phyloP scores from a whole-genome alignment of 2,329 filamentous ascomycete species.

The Apiospora pterosperma region DNA sequence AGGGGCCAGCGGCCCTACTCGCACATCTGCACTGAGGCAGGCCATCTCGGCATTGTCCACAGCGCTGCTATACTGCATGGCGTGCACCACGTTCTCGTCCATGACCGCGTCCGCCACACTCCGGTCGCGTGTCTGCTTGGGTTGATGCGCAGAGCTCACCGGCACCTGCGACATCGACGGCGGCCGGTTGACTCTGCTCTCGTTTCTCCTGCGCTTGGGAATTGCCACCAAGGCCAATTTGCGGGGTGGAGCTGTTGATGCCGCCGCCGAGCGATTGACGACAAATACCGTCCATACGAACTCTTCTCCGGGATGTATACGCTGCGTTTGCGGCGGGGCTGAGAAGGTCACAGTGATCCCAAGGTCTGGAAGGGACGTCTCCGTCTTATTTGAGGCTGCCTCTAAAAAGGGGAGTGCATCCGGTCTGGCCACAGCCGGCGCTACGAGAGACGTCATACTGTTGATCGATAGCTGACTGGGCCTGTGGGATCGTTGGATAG shows the following conservation, averaged over 20 bases:
- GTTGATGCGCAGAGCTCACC: constrained; percentile 12
- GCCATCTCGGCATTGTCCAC: constrained; percentile 65
- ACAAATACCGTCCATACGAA: constrained; percentile 75
- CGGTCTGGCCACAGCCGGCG: constrained; percentile 55
- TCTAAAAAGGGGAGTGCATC: constrained; percentile 59
- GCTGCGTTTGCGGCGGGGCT: constrained; percentile 47
- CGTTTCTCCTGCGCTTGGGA: constrained; percentile 59
- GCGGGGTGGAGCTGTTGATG: constrained; percentile 40
- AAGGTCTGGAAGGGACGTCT: constrained; percentile 53
- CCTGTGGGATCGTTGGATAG: constrained; percentile 59
- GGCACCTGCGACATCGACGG: constrained; percentile 48
- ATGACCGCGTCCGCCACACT: constrained; percentile 62
- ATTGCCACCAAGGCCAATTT: constrained; percentile 69
- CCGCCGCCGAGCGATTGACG: constrained; percentile 60
- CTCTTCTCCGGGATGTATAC: constrained; percentile 58
- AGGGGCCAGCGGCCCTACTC: constrained; percentile 69
- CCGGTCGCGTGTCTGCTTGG: constrained; percentile 20
- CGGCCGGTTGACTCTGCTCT: constrained; percentile 49
- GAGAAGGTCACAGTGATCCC: constrained; percentile 75
- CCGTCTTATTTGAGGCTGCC: constrained; percentile 43
- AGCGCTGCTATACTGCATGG: constrained; percentile 63
- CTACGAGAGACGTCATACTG: constrained; percentile 51
- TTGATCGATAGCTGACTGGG: constrained; percentile 63
- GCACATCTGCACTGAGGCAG: constrained; percentile 71
- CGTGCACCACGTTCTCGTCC: constrained; percentile 69